Evolutionary conservation across 2,329 filamentous ascomycete genomes (phyloP), one percentile per base, ranked within the genome.

Genomic region (Thielaviopsis musarum): DNA sequence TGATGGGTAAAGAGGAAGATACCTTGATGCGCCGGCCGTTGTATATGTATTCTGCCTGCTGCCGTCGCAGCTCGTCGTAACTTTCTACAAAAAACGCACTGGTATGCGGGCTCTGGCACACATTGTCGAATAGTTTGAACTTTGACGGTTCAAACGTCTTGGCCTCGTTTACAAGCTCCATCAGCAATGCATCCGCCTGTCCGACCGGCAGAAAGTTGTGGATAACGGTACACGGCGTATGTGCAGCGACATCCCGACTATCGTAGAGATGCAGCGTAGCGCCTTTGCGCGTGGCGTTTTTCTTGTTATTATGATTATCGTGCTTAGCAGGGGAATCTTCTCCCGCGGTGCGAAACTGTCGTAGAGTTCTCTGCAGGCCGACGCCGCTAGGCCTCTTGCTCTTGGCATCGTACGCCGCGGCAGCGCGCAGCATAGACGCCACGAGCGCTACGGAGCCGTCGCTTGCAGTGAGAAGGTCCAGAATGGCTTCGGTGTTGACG

Each of bases 211-310:
- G 75, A 65, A 97, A 96, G 66, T 95, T 93, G 70, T 95, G 90
- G 59, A 96, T 83, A 64, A 97, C 87, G 12, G 88, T 91, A 71
- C 91, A 96, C 1, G 93, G 90, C 0, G 91, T 95, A 67, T 95
- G 80, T 24, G 80, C 77, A 55, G 88, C 85, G 53, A 97, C 81
- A 65, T 95, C 90, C 48, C 82, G 75, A 0, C 91, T 87, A 51
- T 87, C 82, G 70, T 87, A 97, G 0, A 97, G 75, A 67, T 91
- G 87, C 1, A 97, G 71, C 0, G 91, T 96, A 65, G 82, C 81
- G 13, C 91, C 91, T 24, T 53, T 57, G 21, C 24, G 21, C 10
- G 17, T n/a, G n/a, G n/a, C n/a, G n/a, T 74, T 80, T 66, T 76
- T 79, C 66, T 74, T 78, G 0, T 60, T 17, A n/a, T 45, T 54